These are phyloP conservation scores for Voacanga thouarsii DNA, from an alignment of 257 asterid genomes.

Conservation along the genomic window DNA sequence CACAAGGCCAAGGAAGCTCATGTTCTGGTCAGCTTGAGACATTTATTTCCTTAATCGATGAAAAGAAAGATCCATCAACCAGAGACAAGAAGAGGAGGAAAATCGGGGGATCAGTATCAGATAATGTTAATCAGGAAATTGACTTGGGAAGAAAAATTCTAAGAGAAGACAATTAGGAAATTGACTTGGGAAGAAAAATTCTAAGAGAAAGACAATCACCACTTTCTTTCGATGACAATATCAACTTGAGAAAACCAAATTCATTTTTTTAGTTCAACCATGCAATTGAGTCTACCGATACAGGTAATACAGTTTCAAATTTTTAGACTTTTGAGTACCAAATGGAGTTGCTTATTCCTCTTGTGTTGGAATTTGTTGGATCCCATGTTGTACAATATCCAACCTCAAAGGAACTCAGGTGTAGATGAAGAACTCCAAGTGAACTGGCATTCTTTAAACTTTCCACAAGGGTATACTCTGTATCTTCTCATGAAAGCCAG, in stretches of 20 bases:
- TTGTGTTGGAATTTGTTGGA: too few species aligned
- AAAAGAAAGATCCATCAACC: slow-evolving; percentile 52
- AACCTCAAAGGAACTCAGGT: neutral
- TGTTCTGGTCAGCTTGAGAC: slow-evolving; percentile 57
- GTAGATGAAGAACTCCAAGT: slow-evolving; percentile 17
- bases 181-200: neutral
- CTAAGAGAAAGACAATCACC: slow-evolving; percentile 4
- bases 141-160: neutral
- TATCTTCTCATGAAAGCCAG: neutral
- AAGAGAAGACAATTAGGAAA: slow-evolving; percentile 3
- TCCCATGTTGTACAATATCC: neutral
- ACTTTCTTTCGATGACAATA: neutral
- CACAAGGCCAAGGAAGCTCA: slow-evolving; percentile 32
- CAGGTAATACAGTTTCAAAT: neutral
- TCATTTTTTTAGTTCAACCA: neutral
- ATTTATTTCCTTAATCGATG: slow-evolving; percentile 57
- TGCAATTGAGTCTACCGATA: neutral
- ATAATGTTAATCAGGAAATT: neutral
- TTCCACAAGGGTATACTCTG: neutral
- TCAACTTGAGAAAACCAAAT: neutral
- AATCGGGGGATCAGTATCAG: slow-evolving; percentile 41
- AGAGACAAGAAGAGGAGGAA: slow-evolving; percentile 62
- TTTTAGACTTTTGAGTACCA: neutral
- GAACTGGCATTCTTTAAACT: too few species aligned
- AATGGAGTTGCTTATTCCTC: neutral